Conservation (phyloP, 2,329 filamentous ascomycete species). For the Fusarium miscanthi region DNA sequence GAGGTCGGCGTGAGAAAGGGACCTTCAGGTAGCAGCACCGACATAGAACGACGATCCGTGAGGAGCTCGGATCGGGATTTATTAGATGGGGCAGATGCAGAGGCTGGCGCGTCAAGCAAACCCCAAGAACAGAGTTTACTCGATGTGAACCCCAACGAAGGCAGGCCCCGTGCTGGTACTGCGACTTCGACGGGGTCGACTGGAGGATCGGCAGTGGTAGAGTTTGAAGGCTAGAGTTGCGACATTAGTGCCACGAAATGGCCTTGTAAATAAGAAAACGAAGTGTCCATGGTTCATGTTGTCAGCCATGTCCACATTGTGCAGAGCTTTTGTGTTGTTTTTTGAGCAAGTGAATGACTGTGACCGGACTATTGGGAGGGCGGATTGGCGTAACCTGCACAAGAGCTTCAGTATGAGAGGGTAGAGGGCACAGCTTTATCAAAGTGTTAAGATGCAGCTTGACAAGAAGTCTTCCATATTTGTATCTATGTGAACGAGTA, state of each 20-base stretch:
- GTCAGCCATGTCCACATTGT: slow-evolving; percentile 19
- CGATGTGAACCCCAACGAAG: slow-evolving; percentile 47
- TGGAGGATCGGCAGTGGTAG: slow-evolving; percentile 53
- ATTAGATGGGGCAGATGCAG: slow-evolving; percentile 78
- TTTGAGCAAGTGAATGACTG: slow-evolving; percentile 7
- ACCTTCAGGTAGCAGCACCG: slow-evolving; percentile 55
- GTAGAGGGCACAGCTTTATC: background rate
- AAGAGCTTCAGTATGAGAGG: slow-evolving; percentile 6
- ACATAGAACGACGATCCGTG: slow-evolving; percentile 72
- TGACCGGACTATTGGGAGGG: slow-evolving; percentile 11
- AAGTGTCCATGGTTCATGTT: slow-evolving; percentile 24
- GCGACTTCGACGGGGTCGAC: slow-evolving; percentile 46
- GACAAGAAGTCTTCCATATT: slow-evolving; percentile 6
- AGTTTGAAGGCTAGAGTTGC: slow-evolving; percentile 53
- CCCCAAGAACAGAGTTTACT: slow-evolving; percentile 50
- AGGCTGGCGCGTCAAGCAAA: slow-evolving; percentile 63
- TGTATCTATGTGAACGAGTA: background rate
- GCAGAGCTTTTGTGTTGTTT: background rate
- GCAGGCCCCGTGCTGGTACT: slow-evolving; percentile 43
- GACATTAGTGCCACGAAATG: background rate
- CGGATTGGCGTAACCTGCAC: slow-evolving; percentile 25
- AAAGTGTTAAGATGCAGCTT: slow-evolving; percentile 3
- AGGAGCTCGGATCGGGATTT: slow-evolving; percentile 76
- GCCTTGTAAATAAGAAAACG: slow-evolving; percentile 29
- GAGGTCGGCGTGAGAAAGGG: slow-evolving; percentile 56